Percentiles rank a stretch among this genome's conserved stretches.
phyloP scores from a whole-genome alignment of 805 yeast genomes.

The Brettanomyces bruxellensis region DNA sequence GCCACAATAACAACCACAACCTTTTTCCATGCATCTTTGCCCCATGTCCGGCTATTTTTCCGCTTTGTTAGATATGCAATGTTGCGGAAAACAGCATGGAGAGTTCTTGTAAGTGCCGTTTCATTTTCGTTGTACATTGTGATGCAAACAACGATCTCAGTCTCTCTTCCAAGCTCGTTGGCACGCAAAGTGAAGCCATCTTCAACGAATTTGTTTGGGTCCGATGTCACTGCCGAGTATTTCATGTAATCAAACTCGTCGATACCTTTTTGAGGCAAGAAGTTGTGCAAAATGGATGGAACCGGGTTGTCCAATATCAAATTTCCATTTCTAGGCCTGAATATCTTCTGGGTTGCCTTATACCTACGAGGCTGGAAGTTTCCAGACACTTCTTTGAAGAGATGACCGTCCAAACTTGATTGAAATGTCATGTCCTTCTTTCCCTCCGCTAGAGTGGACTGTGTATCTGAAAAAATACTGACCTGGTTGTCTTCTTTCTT shows the following conservation, averaged over 20 bases:
- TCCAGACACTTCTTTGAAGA: constrained; percentile 22
- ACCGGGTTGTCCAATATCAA: constrained; percentile 89
- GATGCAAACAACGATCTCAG: constrained; percentile 83
- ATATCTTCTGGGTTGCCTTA: constrained; percentile 44
- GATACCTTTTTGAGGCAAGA: constrained; percentile 77
- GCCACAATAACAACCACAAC: constrained; percentile 85
- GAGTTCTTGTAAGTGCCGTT: constrained; percentile 77
- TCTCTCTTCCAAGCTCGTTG: constrained; percentile 80
- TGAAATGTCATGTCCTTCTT: not conserved
- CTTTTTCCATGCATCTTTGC: constrained; percentile 94
- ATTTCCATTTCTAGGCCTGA: constrained; percentile 69
- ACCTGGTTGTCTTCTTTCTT: constrained; percentile 8
- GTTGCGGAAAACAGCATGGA: constrained; percentile 91
- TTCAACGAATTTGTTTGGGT: constrained; percentile 74
- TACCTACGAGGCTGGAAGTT: constrained; percentile 30
- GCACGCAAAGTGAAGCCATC: constrained; percentile 84
- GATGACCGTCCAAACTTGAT: constrained; percentile 22
- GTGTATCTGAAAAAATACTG: constrained; percentile 13
- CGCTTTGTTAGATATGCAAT: constrained; percentile 81
- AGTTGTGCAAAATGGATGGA: constrained; percentile 79
- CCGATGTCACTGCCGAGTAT: constrained; percentile 92
- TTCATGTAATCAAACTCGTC: constrained; percentile 96
- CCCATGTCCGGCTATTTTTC: constrained; percentile 83
- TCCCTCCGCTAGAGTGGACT: constrained; percentile 7
- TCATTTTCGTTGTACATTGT: constrained; percentile 98